phyloP scores from a whole-genome alignment of 2,329 filamentous ascomycete genomes.

The Rhynchosporium graminicola region DNA sequence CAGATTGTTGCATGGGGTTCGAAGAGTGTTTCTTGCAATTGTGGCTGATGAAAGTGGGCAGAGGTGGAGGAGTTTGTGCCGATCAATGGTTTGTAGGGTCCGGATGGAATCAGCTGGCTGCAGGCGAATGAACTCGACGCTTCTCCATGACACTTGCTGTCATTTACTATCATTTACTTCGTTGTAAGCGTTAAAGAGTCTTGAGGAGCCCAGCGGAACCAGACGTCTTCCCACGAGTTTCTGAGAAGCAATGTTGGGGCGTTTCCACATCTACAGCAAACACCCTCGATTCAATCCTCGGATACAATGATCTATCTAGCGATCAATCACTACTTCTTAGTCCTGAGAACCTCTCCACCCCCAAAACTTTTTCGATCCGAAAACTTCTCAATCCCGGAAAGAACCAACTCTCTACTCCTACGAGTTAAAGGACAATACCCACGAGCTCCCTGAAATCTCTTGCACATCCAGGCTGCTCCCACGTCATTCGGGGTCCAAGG shows the following conservation, averaged over 20 bases:
- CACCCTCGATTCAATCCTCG: neutral
- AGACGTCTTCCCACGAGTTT: neutral
- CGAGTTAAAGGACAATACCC: too few species aligned
- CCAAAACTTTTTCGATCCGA: too few species aligned
- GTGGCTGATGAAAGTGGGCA: constrained; percentile 11
- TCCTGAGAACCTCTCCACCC: too few species aligned
- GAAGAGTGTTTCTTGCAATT: neutral
- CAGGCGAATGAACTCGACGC: neutral
- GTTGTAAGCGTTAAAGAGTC: neutral
- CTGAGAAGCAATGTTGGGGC: neutral
- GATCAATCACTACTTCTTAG: too few species aligned
- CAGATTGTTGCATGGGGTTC: neutral
- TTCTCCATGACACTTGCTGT: neutral
- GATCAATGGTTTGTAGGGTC: neutral
- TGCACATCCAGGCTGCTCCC: neutral
- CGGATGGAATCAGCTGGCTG: too few species aligned
- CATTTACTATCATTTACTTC: neutral
- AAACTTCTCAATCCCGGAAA: too few species aligned
- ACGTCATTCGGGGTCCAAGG: constrained; percentile 1
- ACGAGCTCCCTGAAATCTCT: neutral
- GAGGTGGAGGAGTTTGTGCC: constrained; percentile 1
- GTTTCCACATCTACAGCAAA: neutral
- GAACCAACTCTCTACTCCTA: too few species aligned
- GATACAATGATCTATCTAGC: neutral
- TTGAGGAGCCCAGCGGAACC: neutral